Percentiles rank a stretch among this genome's conserved stretches.
Conservation (phyloP, 352 stramenopile genomes). For the Pelagophyceae sp. region DNA sequence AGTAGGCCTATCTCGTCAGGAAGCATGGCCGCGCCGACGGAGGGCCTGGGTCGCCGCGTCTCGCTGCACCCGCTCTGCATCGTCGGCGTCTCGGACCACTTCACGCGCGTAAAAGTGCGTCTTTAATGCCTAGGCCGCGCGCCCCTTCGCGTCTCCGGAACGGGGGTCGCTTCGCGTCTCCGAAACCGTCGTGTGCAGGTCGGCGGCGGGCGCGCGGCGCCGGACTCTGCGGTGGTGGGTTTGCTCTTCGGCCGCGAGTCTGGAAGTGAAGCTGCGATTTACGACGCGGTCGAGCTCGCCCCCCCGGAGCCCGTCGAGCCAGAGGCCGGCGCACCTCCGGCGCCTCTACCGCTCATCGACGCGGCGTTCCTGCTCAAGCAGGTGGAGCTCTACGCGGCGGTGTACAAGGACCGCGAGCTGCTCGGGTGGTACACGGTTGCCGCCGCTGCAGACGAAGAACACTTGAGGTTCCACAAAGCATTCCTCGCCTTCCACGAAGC, state of each 20-base stretch:
- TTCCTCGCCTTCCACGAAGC: conserved; percentile 44
- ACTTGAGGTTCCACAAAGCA: conserved; percentile 18
- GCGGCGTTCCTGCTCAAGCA: conserved; percentile 64
- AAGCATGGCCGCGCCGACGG: neutral
- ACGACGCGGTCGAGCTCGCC: conserved; percentile 68
- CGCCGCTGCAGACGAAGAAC: conserved; percentile 24
- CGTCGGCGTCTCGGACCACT: conserved; percentile 87
- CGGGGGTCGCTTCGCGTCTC: no score
- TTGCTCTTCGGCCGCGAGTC: conserved; percentile 88
- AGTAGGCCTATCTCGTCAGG: no score
- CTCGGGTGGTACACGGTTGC: conserved; percentile 74
- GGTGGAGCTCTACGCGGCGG: conserved; percentile 67
- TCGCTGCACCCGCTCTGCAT: conserved; percentile 56
- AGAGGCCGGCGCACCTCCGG: conserved; percentile 43
- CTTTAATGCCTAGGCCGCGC: no score
- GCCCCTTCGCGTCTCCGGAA: no score
- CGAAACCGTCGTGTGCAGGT: no score
- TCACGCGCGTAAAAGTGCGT: conserved; percentile 58
- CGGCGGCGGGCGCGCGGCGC: conserved; percentile 42
- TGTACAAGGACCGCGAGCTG: conserved; percentile 71
- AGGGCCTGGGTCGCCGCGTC: neutral
- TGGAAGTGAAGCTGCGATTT: conserved; percentile 45
- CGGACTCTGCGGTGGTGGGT: conserved; percentile 55
- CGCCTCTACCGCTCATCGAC: conserved; percentile 63
- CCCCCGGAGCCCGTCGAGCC: neutral